Conservation (phyloP, 257 asterid species). For the Scutellaria barbata region DNA sequence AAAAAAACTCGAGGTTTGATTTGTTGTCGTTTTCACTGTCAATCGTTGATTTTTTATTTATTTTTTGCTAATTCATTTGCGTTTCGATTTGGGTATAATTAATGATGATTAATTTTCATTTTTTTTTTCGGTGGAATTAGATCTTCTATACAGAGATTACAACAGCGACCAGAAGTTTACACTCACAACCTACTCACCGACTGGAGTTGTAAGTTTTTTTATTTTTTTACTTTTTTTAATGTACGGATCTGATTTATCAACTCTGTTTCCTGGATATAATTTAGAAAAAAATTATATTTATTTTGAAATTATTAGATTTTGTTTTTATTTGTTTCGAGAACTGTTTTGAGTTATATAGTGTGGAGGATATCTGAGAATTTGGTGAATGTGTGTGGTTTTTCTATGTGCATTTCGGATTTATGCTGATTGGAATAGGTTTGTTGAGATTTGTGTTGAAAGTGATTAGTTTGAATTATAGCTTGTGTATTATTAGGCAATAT, state of each 20-base stretch:
- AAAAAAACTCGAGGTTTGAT: conserved; percentile 53
- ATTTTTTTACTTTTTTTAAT: not conserved
- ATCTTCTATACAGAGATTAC: conserved; percentile 73
- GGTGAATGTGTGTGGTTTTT: conserved; percentile 14
- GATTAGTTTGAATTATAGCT: not conserved
- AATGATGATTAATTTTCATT: not conserved
- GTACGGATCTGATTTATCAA: conserved; percentile 32
- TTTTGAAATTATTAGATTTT: not conserved
- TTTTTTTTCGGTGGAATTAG: conserved; percentile 40
- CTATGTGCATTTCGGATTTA: conserved; percentile 14
- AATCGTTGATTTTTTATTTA: not conserved
- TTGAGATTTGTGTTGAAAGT: not conserved
- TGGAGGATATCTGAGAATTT: conserved; percentile 8
- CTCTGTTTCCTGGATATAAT: not conserved
- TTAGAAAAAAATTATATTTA: too few relatives aligned
- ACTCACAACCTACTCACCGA: conserved; percentile 71
- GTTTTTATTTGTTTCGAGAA: not conserved
- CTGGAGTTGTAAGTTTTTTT: conserved; percentile 82
- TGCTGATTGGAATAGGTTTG: conserved; percentile 1
- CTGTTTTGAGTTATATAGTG: not conserved
- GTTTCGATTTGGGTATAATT: not conserved
- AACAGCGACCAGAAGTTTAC: conserved; percentile 78
- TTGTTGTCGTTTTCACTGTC: not conserved
- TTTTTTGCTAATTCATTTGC: not conserved
- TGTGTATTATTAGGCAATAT: not conserved